Evolutionary conservation across 208 protist genomes (phyloP).

Genomic region (Acanthamoeba triangularis): DNA sequence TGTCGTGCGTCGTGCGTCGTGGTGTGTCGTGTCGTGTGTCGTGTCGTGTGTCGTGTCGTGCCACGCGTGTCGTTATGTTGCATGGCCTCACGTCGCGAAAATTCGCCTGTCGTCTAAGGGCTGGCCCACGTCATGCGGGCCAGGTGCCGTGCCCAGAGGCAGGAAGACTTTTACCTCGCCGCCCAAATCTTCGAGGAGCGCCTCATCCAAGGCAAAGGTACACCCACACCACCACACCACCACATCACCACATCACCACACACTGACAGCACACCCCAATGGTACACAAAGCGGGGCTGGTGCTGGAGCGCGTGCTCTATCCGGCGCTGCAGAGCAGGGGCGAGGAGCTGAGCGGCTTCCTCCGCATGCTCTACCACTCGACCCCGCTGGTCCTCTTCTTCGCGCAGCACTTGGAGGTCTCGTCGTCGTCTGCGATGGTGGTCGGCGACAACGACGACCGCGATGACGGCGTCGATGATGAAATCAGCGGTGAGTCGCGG

Average conservation of each 20-base stretch:
- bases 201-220: neutral
- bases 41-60: no score
- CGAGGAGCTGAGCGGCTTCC: neutral
- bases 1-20: no score
- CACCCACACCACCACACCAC: no score
- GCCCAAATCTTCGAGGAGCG: neutral
- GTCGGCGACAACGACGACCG: neutral
- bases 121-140: neutral
- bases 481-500: neutral
- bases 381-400: neutral
- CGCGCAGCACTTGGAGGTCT: neutral
- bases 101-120: neutral
- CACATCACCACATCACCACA: no score
- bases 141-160: neutral
- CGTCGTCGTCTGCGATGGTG: no score
- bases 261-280: no score
- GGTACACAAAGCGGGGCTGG: neutral
- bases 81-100: no score
- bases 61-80: no score
- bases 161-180: conserved; percentile 2
- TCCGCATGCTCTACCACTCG: neutral
- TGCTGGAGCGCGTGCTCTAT: neutral
- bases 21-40: no score
- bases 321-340: neutral
- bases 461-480: no score